Evolutionary conservation across 202 grass and related monocot genomes (phyloP).

Genomic region (Setaria viridis): DNA sequence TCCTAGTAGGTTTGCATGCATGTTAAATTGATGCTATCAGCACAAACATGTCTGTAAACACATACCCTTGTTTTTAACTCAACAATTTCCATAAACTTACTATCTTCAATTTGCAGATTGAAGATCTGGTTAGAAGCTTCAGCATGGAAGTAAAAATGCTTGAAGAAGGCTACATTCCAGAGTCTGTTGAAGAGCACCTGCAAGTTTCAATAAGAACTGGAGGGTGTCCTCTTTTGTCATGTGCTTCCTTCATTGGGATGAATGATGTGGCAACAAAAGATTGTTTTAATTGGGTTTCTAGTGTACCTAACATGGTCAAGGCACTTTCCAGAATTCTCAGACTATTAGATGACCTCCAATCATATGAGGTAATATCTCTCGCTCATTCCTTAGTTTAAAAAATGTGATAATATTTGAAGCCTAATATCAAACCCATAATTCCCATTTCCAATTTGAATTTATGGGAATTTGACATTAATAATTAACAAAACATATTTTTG

Average conservation of each 20-base stretch:
- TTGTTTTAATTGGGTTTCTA: conserved; percentile 42
- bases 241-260: conserved; percentile 52
- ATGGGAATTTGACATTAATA: background rate
- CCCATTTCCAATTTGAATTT: background rate
- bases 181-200: background rate
- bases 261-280: conserved; percentile 18
- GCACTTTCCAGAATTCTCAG: conserved; percentile 36
- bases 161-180: background rate
- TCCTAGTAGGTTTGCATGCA: background rate
- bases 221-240: conserved; percentile 5
- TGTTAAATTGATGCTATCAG: background rate
- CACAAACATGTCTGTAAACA: background rate
- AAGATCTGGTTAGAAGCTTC: conserved; percentile 22
- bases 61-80: background rate
- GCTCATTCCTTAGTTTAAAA: background rate
- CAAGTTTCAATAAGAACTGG: background rate
- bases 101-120: conserved; percentile 19
- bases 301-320: conserved; percentile 35
- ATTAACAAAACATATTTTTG: background rate
- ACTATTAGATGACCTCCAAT: conserved; percentile 43
- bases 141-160: conserved; percentile 42
- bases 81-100: background rate
- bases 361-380: conserved; percentile 40
- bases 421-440: background rate
- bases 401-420: background rate